Evolutionary conservation across 495 filamentous ascomycete genomes (phyloP), one percentile per base, ranked within the genome.

Genomic region (Aspergillus indologenus): DNA sequence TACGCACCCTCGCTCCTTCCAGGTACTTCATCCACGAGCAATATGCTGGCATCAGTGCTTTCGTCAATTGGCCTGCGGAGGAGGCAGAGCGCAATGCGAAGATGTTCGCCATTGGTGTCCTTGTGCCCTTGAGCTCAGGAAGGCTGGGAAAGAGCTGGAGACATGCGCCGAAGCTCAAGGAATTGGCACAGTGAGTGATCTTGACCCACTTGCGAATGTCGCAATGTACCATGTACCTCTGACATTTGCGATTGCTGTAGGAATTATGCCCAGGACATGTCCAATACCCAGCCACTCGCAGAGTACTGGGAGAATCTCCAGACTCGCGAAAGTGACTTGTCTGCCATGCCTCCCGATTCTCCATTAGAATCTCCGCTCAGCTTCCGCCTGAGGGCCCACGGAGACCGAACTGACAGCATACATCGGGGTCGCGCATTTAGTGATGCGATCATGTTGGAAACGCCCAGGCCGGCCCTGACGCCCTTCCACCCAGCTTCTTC

Each of bases 41-140:
- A 42, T 89, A 92, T 76, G 92, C 91, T 17, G 94, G 93, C 15
- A 79, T 98, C 66, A 97, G 94, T 76, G 90, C 93, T 40, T 98
- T 97, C 67, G 76, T 91, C 71, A 96, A 95, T 69, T 82, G 80
- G 55, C 85, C 88, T n/a, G 90, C 90, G 26, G 84, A 85, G 1
- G 88, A 85, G 53, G 81, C 82, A 40, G 84, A 90, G 49, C 87
- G 94, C 56, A 92, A 95, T 81, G 94, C 94, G 51, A 81, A 87
- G 58, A 96, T 97, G 85, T 85, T 97, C 54, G 89, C 92, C 17
- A 91, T 97, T 20, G 94, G 94, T 17, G 84, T 89, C 20, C 75
- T 98, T 59, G 91, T 97, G 11, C 90, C 91, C 1, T 72, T 96
- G 53, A 93, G 86, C 69, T 89, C 90, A 69, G 92, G 93, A 20